Percentiles rank a stretch among this genome's conserved stretches.
Conservation (phyloP, 73 alveolate genomes). For the Paramecium pentaurelia region DNA sequence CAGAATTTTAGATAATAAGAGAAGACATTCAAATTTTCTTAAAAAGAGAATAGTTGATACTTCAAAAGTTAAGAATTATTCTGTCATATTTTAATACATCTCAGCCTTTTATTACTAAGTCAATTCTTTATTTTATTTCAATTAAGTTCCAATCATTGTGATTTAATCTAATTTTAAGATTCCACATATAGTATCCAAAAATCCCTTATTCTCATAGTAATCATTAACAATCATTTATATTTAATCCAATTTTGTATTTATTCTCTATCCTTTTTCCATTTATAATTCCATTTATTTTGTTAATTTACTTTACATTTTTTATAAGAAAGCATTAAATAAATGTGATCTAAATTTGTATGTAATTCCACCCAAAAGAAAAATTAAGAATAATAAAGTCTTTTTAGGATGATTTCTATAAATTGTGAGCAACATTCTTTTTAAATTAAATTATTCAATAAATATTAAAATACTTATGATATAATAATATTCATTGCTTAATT, state of each 20-base stretch:
- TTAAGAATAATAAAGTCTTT: neutral
- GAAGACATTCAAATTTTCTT: neutral
- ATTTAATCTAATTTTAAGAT: neutral
- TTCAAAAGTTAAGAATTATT: neutral
- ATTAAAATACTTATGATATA: neutral
- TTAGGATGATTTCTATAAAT: neutral
- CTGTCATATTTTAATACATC: neutral
- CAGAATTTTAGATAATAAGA: neutral
- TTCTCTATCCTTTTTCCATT: neutral
- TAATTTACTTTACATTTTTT: neutral
- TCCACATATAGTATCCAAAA: neutral
- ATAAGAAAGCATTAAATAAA: neutral
- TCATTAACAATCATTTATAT: neutral
- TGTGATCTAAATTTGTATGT: neutral
- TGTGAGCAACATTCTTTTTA: neutral
- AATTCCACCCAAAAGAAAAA: neutral
- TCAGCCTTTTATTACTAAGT: neutral
- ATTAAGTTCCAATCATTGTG: neutral
- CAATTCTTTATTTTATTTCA: neutral
- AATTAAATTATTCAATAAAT: neutral
- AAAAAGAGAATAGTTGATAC: neutral
- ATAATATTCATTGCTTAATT: neutral
- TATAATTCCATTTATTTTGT: neutral
- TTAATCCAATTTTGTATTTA: neutral
- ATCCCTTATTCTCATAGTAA: neutral